phyloP scores from a whole-genome alignment of 164 flowering plant species.

The Santalum album region DNA sequence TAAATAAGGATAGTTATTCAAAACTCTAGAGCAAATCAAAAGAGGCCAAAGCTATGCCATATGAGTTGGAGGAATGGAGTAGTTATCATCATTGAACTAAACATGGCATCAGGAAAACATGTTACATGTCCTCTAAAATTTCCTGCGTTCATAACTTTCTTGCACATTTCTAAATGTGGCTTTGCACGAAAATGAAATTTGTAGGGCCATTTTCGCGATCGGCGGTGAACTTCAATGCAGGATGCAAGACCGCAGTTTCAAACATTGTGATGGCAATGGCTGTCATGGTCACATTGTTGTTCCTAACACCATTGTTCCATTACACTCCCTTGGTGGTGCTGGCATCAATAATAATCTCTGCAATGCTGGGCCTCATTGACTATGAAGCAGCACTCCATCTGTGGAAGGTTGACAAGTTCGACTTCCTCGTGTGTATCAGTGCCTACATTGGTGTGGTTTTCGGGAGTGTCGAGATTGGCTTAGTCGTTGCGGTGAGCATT shows the following conservation, averaged over 20 bases:
- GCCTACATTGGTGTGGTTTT: slow-evolving; percentile 65
- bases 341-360: slow-evolving; percentile 54
- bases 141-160: too few species aligned
- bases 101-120: too few species aligned
- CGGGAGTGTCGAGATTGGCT: slow-evolving; percentile 49
- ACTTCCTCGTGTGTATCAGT: slow-evolving; percentile 52
- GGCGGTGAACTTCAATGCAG: slow-evolving; percentile 71
- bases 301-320: slow-evolving; percentile 57
- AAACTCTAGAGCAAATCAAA: too few species aligned
- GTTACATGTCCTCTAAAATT: too few species aligned
- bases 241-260: slow-evolving; percentile 71
- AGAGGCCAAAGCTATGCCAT: too few species aligned
- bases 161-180: too few species aligned
- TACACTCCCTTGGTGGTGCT: slow-evolving; percentile 68
- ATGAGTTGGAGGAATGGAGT: too few species aligned
- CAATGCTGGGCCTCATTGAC: slow-evolving; percentile 73
- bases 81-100: too few species aligned
- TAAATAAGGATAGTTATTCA: too few species aligned
- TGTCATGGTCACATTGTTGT: slow-evolving; percentile 51
- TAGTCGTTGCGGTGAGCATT: slow-evolving; percentile 41
- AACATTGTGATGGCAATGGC: slow-evolving; percentile 65
- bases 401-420: slow-evolving; percentile 58
- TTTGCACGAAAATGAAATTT: too few species aligned
- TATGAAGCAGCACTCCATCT: slow-evolving; percentile 64
- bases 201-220: slow-evolving; percentile 69